phyloP scores from a whole-genome alignment of 2,329 filamentous ascomycete species.

The Periconia macrospinosa region DNA sequence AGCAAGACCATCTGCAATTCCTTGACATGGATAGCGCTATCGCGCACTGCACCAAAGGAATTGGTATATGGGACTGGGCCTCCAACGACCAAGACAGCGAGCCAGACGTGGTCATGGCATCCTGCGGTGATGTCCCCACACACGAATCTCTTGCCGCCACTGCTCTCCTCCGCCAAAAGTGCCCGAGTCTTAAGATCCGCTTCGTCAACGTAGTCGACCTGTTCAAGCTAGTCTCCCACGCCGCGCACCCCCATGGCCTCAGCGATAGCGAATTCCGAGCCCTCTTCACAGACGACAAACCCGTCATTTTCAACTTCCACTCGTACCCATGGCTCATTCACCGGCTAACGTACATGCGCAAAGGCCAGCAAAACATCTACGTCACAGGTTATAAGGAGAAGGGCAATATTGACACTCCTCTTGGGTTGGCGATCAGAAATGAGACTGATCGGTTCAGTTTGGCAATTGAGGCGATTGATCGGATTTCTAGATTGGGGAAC shows the following conservation, averaged over 20 bases:
- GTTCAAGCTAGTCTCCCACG: conserved; percentile 74
- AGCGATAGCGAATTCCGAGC: conserved; percentile 60
- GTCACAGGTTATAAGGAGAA: conserved; percentile 82
- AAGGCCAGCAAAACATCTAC: conserved; percentile 67
- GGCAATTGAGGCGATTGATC: conserved; percentile 75
- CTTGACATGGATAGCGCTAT: conserved; percentile 73
- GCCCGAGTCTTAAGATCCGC: conserved; percentile 73
- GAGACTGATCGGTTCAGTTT: conserved; percentile 76
- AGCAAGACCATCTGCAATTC: conserved; percentile 77
- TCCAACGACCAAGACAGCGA: conserved; percentile 69
- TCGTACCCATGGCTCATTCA: conserved; percentile 81
- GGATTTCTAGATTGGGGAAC: conserved; percentile 65
- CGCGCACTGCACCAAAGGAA: conserved; percentile 76
- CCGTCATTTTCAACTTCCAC: conserved; percentile 83
- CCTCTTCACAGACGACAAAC: conserved; percentile 72
- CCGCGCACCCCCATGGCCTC: conserved; percentile 73
- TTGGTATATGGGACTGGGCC: conserved; percentile 77
- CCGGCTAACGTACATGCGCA: conserved; percentile 74
- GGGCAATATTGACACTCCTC: conserved; percentile 80
- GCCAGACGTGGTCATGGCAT: conserved; percentile 76
- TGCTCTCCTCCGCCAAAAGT: conserved; percentile 69
- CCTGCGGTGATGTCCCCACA: conserved; percentile 73
- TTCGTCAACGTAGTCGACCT: conserved; percentile 81
- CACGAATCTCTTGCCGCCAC: conserved; percentile 75
- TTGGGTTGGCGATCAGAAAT: conserved; percentile 78